Evolutionary conservation across 805 yeast species (phyloP).

Genomic region (Metschnikowia amazonensis): DNA sequence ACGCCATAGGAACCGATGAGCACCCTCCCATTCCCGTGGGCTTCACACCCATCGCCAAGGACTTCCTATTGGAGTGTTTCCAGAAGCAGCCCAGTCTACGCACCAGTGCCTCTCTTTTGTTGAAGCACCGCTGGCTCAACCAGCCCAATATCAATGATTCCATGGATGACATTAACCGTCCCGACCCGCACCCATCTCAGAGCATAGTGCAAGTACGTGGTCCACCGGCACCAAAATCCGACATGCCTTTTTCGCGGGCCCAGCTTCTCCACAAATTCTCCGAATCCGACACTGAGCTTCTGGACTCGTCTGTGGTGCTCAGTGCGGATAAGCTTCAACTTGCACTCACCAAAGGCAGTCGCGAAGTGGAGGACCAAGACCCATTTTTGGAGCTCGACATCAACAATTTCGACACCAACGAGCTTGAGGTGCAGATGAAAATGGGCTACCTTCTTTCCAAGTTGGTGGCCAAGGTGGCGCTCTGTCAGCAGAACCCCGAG

Average conservation of each 20-base stretch:
- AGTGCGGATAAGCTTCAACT: not conserved
- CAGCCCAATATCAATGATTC: too few relatives aligned
- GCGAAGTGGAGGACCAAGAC: conserved; percentile 18
- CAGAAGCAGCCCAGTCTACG: conserved; percentile 64
- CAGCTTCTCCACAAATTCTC: conserved; percentile 31
- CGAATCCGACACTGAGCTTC: conserved; percentile 17
- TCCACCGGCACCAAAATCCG: not conserved
- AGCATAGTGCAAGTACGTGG: too few relatives aligned
- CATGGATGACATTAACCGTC: too few relatives aligned
- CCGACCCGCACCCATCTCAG: too few relatives aligned
- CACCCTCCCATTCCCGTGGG: conserved; percentile 64
- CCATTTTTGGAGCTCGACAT: conserved; percentile 38
- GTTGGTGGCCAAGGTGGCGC: conserved; percentile 30
- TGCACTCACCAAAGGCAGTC: not conserved
- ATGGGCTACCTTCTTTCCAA: conserved; percentile 35
- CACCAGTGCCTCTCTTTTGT: conserved; percentile 50
- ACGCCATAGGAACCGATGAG: conserved; percentile 76
- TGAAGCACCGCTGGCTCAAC: conserved; percentile 60
- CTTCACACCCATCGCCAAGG: conserved; percentile 42
- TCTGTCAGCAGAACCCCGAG: conserved; percentile 28
- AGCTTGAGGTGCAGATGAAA: conserved; percentile 38
- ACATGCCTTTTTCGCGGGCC: conserved; percentile 16
- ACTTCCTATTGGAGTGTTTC: conserved; percentile 65
- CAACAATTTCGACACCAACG: conserved; percentile 39
- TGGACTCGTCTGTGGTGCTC: not conserved